Base-by-base conservation (phyloP, 2,329 filamentous ascomycete species). In the Corinectria fuckeliana region DNA sequence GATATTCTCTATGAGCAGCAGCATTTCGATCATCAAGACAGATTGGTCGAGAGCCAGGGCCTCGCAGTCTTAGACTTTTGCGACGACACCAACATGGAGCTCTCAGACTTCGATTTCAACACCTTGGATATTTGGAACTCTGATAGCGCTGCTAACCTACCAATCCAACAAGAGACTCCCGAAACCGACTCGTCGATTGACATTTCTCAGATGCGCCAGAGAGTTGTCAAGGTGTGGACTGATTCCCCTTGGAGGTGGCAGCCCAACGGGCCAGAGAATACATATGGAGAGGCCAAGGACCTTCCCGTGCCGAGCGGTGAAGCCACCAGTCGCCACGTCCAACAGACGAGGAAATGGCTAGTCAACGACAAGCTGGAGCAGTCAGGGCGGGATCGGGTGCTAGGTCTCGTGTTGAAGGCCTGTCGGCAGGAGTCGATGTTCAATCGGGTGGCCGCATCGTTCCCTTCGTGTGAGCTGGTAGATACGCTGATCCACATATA, bases 401-500 rank as follows among this genome's bases (percentile, higher is more conserved):
- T 92, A 55, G 87, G 84, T 10, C 81, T 91, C 58, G 83, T 91
- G 1, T 75, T 91, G 32, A 80, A 81, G 49, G 86, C 83, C 4
- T 88, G 84, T 65, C 83, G 82, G 45, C 78, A 77, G 36, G 78
- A 78, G 62, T 75, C 76, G 67, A 82, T 73, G 75, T 82, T 74
- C 74, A 81, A 70, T 59, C 82, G 78, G 49, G 83, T 86, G 18
- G 85, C 82, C 16, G 83, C 80, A 1, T 87, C 87, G 0, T 90
- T 90, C 62, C 86, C 87, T 0, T 86, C 85, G 1, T 80, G 85
- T 16, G 82, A 85, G 20, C 72, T 86, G 3, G 77, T 90, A 60
- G 87, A 89, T 64, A 85, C 82, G 9, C 77, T 89, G 55, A 78
- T 88, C 11, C 84, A 89, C 59, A 82, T 85, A 60, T 89, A 85